Conservation (phyloP, 106 monocot genomes). For the Posidonia australis region DNA sequence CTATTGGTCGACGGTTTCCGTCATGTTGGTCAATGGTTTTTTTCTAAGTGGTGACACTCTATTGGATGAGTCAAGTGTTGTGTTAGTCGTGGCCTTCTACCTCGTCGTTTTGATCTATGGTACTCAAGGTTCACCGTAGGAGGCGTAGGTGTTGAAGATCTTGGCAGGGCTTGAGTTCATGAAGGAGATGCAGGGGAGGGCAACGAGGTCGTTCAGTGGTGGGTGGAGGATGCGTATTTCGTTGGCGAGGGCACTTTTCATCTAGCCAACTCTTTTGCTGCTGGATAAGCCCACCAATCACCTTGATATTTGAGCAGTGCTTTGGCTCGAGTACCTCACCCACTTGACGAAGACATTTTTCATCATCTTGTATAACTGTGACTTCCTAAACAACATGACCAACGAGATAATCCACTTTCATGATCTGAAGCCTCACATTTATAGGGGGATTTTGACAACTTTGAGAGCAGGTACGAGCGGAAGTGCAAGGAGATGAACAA, state of each 20-base stretch:
- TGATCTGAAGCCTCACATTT: slow-evolving; percentile 64
- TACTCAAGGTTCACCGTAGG: no score
- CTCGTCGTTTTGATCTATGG: no score
- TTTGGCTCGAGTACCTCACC: slow-evolving; percentile 89
- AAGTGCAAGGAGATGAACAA: slow-evolving; percentile 84
- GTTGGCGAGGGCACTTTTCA: slow-evolving; percentile 68
- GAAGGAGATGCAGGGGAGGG: slow-evolving; percentile 68
- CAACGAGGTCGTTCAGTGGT: slow-evolving; percentile 79
- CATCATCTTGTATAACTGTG: slow-evolving; percentile 83
- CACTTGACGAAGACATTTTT: slow-evolving; percentile 97
- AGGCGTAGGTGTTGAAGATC: slow-evolving; percentile 67
- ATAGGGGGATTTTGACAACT: slow-evolving; percentile 80
- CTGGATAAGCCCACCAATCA: slow-evolving; percentile 96
- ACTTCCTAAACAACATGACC: slow-evolving; percentile 84
- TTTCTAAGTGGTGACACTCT: no score
- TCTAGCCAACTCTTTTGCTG: slow-evolving; percentile 79
- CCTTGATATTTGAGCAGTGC: slow-evolving; percentile 85
- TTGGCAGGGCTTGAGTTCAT: slow-evolving; percentile 66
- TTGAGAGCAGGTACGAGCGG: slow-evolving; percentile 90
- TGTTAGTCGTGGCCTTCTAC: no score
- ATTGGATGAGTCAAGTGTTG: no score
- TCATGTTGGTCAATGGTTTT: no score
- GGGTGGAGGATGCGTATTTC: slow-evolving; percentile 99
- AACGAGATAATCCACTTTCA: slow-evolving; percentile 83
- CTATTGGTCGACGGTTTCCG: no score